Evolutionary conservation across 1,284 basidiomycete genomes (phyloP).

Genomic region (Marasmius oreades): DNA sequence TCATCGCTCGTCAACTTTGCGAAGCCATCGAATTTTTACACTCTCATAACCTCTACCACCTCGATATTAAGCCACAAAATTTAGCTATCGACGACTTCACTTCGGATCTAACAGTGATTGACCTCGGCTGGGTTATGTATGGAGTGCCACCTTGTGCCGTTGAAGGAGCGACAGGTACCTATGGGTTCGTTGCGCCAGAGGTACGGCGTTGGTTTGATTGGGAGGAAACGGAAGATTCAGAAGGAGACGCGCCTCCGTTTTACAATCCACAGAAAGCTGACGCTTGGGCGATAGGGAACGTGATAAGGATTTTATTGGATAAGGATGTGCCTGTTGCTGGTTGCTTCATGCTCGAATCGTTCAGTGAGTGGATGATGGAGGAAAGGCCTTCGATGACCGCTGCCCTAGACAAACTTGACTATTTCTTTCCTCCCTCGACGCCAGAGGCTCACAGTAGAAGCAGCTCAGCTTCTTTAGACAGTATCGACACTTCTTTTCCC

Average conservation of each 20-base stretch:
- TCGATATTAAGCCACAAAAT: not conserved
- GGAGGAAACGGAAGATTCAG: not conserved
- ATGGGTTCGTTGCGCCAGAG: not conserved
- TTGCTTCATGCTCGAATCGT: not conserved
- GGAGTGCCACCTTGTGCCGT: not conserved
- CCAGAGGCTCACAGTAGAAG: too few relatives aligned
- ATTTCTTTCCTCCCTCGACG: too few relatives aligned
- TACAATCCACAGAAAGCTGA: too few relatives aligned
- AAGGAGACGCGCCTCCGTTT: too few relatives aligned
- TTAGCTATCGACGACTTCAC: not conserved
- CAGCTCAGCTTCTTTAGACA: too few relatives aligned
- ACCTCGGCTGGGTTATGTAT: not conserved
- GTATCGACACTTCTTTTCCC: too few relatives aligned
- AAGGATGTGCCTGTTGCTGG: not conserved
- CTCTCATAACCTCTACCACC: not conserved
- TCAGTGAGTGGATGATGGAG: too few relatives aligned
- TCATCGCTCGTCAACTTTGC: not conserved
- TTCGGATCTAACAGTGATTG: not conserved
- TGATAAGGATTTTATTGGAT: not conserved
- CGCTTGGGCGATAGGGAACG: too few relatives aligned
- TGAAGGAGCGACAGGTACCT: not conserved
- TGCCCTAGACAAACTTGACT: too few relatives aligned
- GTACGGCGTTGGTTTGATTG: not conserved
- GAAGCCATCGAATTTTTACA: too few relatives aligned
- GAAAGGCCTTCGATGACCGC: too few relatives aligned